Percentiles rank a stretch among this genome's conserved stretches.
These are phyloP conservation scores for Volvox reticuliferus DNA, from an alignment of 139 green algal species.

Conservation along the genomic window DNA sequence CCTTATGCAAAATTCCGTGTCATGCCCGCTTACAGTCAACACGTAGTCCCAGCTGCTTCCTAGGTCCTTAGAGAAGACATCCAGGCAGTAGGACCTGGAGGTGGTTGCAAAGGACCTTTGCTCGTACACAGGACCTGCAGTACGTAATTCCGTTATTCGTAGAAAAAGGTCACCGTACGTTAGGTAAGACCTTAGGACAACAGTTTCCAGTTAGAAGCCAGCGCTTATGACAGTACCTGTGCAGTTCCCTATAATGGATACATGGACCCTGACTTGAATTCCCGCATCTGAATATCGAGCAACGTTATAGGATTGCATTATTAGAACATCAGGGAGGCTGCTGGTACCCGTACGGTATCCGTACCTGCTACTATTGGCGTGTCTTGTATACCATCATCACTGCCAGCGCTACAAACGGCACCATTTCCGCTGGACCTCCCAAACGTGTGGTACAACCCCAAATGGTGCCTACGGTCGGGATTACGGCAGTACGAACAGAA, in stretches of 20 bases:
- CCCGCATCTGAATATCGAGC: too few species aligned
- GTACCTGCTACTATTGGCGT: constrained; percentile 35
- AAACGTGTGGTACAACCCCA: constrained; percentile 39
- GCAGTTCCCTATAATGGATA: too few species aligned
- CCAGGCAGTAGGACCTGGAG: constrained; percentile 22
- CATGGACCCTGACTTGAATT: too few species aligned
- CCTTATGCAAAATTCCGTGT: too few species aligned
- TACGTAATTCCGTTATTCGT: neutral
- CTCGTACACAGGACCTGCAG: constrained; percentile 32
- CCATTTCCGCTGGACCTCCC: neutral
- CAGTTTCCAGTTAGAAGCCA: too few species aligned
- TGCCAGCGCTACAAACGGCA: neutral
- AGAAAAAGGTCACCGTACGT: too few species aligned
- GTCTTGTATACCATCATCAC: constrained; percentile 22
- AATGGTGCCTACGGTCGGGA: constrained; percentile 22
- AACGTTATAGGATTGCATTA: too few species aligned
- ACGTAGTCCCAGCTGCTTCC: constrained; percentile 5
- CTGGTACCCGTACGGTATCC: too few species aligned
- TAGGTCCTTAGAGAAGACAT: neutral
- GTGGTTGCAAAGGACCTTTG: neutral
- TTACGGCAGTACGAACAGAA: too few species aligned
- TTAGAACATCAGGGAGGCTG: too few species aligned
- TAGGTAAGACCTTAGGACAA: too few species aligned
- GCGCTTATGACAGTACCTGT: too few species aligned
- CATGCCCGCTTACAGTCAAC: neutral